These are phyloP conservation scores for Trichoderma breve DNA, from an alignment of 2,329 filamentous ascomycete genomes.

Conservation along the genomic window DNA sequence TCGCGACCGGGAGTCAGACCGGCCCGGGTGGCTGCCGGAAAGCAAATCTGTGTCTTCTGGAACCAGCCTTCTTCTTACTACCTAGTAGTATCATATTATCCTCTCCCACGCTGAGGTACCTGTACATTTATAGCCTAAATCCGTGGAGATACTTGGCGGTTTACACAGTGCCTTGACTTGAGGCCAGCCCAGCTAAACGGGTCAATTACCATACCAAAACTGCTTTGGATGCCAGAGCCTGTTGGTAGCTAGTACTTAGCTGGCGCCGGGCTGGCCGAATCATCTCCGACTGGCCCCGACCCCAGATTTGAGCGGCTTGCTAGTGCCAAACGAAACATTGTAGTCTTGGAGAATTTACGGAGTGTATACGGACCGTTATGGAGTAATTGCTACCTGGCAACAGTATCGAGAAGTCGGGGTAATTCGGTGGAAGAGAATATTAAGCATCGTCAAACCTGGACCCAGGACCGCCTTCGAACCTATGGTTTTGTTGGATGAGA, in stretches of 20 bases:
- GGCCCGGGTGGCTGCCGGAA: conserved; percentile 4
- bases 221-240: not conserved
- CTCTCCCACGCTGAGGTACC: not conserved
- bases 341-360: not conserved
- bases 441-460: not conserved
- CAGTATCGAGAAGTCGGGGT: not conserved
- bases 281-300: not conserved
- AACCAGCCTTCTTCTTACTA: not conserved
- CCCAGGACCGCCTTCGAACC: not conserved
- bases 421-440: not conserved
- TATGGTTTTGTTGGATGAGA: not conserved
- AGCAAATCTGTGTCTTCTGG: not conserved
- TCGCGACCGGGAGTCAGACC: not conserved
- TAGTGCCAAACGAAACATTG: not conserved
- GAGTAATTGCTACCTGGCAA: not conserved
- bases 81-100: too few species aligned
- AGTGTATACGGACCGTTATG: not conserved
- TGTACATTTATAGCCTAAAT: not conserved
- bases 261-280: conserved; percentile 1
- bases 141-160: not conserved
- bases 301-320: conserved; percentile 1
- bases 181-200: not conserved
- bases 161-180: not conserved
- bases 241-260: not conserved
- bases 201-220: not conserved